Percentiles rank a stretch among this genome's conserved stretches.
Evolutionary conservation across 2,329 filamentous ascomycete genomes (phyloP).

Genomic region (Ophiostoma montium): DNA sequence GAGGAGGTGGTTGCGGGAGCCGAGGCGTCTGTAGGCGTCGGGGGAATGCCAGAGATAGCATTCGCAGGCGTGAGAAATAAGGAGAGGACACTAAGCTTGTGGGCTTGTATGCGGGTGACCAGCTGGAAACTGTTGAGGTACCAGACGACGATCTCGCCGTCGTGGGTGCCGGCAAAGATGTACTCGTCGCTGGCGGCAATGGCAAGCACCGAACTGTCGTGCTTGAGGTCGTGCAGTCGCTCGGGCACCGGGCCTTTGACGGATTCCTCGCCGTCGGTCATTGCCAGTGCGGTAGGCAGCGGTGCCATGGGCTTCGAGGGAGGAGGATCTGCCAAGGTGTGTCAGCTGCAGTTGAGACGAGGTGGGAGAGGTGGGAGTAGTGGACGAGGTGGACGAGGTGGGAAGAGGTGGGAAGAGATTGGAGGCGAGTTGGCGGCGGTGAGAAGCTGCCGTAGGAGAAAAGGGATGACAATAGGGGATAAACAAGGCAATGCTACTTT

Average conservation of each 20-base stretch:
- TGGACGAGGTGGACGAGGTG: too few relatives aligned
- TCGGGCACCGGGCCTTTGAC: conserved; percentile 32
- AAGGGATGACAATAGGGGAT: background rate
- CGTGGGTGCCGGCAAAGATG: conserved; percentile 86
- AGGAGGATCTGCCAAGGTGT: conserved; percentile 1
- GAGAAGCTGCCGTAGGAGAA: background rate
- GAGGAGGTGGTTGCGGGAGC: conserved; percentile 32
- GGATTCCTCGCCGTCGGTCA: conserved; percentile 9
- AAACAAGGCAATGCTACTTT: background rate
- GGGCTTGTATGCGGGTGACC: conserved; percentile 65
- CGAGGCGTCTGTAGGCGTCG: conserved; percentile 15
- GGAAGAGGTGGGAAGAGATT: background rate
- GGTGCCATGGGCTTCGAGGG: conserved; percentile 13
- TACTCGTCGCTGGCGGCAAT: conserved; percentile 66
- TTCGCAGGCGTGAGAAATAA: conserved; percentile 69
- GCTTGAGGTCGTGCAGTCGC: conserved; percentile 59
- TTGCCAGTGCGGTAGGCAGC: conserved; percentile 5
- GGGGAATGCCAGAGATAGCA: too few relatives aligned
- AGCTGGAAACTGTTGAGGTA: conserved; percentile 78
- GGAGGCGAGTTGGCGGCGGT: background rate
- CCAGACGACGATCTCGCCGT: conserved; percentile 87
- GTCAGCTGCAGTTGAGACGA: background rate
- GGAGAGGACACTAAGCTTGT: conserved; percentile 80
- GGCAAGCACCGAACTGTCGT: conserved; percentile 67
- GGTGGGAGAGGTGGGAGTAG: too few relatives aligned